Conservation (phyloP, 768 basidiomycete species). For the Amanita muscaria region DNA sequence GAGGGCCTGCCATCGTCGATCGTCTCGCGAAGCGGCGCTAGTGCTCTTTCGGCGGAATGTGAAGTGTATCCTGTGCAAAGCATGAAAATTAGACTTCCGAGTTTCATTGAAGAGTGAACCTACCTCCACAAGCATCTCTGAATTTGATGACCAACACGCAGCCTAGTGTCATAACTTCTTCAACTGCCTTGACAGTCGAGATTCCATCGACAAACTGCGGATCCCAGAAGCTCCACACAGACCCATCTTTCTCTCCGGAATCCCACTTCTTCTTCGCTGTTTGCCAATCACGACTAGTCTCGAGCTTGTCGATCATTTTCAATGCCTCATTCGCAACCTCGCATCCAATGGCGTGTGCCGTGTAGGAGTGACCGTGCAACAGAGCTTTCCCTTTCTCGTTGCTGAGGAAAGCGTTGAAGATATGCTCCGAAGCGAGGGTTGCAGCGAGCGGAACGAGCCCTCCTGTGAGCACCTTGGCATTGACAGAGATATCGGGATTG, state of each 20-base stretch:
- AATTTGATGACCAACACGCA: slow-evolving; percentile 78
- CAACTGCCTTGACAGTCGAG: slow-evolving; percentile 48
- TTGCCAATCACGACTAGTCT: slow-evolving; percentile 48
- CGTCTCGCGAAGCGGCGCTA: slow-evolving; percentile 39
- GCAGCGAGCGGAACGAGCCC: slow-evolving; percentile 81
- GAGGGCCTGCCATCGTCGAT: slow-evolving; percentile 22
- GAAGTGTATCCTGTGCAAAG: slow-evolving; percentile 41
- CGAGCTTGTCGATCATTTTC: slow-evolving; percentile 45
- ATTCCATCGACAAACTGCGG: slow-evolving; percentile 57
- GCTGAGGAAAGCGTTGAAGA: slow-evolving; percentile 76
- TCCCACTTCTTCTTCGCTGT: slow-evolving; percentile 55
- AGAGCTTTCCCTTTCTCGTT: slow-evolving; percentile 76
- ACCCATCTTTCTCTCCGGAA: slow-evolving; percentile 15
- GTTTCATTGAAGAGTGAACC: slow-evolving; percentile 10
- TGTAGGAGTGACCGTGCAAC: slow-evolving; percentile 93
- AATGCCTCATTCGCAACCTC: slow-evolving; percentile 82
- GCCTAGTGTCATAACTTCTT: slow-evolving; percentile 81
- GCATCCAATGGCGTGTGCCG: slow-evolving; percentile 89
- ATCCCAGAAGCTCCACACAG: slow-evolving; percentile 86
- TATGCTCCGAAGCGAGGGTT: slow-evolving; percentile 71
- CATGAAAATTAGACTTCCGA: neutral
- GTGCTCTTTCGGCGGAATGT: slow-evolving; percentile 53
- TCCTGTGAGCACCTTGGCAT: slow-evolving; percentile 92
- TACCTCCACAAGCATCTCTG: slow-evolving; percentile 47
- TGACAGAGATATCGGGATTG: slow-evolving; percentile 80